These are phyloP conservation scores for Aspergillus versicolor DNA, from an alignment of 2,329 filamentous ascomycete genomes.

Conservation along the genomic window DNA sequence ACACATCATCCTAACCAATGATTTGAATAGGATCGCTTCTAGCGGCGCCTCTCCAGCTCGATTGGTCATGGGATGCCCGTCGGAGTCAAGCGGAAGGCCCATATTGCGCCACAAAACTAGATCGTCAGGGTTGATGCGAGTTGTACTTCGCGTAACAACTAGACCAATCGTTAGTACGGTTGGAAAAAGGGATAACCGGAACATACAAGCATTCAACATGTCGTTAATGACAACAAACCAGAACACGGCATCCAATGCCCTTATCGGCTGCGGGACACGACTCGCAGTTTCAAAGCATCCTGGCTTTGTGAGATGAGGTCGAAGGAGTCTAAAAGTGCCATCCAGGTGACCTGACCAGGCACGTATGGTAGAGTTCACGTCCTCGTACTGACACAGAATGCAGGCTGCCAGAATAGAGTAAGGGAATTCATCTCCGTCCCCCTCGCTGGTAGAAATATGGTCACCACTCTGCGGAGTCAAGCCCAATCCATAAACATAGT, in stretches of 20 bases:
- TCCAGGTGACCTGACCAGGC: constrained; percentile 19
- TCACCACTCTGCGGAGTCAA: not conserved
- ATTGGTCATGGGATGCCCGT: not conserved
- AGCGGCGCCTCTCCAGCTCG: not conserved
- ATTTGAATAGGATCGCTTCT: not conserved
- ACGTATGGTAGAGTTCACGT: constrained; percentile 15
- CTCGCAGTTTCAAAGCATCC: not conserved
- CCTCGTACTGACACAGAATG: constrained; percentile 19
- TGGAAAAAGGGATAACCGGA: no score
- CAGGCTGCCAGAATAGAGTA: constrained; percentile 11
- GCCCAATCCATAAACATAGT: not conserved
- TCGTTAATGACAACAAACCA: constrained; percentile 20
- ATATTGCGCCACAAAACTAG: constrained; percentile 2
- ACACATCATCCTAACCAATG: constrained; percentile 6
- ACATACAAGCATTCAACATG: constrained; percentile 18
- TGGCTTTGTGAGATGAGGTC: constrained; percentile 4
- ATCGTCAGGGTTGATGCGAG: not conserved
- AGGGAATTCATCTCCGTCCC: not conserved
- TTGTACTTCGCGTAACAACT: constrained; percentile 1
- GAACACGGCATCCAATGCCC: constrained; percentile 11
- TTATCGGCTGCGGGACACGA: not conserved
- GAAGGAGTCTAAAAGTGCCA: constrained; percentile 13
- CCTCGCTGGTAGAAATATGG: not conserved
- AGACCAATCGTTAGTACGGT: not conserved
- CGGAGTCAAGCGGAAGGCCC: not conserved